Evolutionary conservation across 2,329 filamentous ascomycete species (phyloP), one percentile per base, ranked within the genome.

Genomic region (Boeremia exigua): DNA sequence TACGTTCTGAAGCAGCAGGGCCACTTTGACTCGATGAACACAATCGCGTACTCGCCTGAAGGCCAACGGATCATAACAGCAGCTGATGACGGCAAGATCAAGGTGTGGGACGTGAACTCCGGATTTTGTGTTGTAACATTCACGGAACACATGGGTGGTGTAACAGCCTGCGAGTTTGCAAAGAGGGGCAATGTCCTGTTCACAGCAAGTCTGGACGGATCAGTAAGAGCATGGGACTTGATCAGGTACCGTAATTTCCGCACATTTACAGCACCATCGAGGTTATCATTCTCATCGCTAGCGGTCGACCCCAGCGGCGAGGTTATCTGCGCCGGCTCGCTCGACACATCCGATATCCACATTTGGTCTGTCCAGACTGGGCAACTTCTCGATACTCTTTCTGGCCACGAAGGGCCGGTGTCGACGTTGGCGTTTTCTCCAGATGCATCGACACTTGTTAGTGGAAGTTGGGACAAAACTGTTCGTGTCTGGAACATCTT

Each of bases 311-410:
- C 95, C 0, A 96, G 92, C 61, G 95, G 95, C 48, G 96, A 99
- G 75, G 91, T 99, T 8, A 90, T 99, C 3, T 96, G 94, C 56
- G 95, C 95, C 9, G 95, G 94, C 2, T 98, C 94, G 1, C 83
- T 96, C 14, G 95, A 99, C 74, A 96, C 93, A 4, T 98, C 97
- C 63, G 94, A 98, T 70, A 91, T 99, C 47, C 93, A 99, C 77
- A 90, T 99, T 59, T 99, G 95, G 95, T 97, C 92, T 5, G 96
- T 99, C 4, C 95, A 99, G 73, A 99, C 94, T 0, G 95, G 95
- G 2, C 95, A 99, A 75, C 82, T 99, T 15, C 86, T 99, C 6
- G 95, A 99, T 73, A 89, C 89, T 63, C 81, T 99, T 23, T 85
- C 93, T 6, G 96, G 95, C 1, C 95, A 99, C 66, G 94, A 99